A percentile compares a stretch with the other conserved stretches of the same genome.
Conservation (phyloP, 805 yeast genomes). For the Candida ipomoeae region DNA sequence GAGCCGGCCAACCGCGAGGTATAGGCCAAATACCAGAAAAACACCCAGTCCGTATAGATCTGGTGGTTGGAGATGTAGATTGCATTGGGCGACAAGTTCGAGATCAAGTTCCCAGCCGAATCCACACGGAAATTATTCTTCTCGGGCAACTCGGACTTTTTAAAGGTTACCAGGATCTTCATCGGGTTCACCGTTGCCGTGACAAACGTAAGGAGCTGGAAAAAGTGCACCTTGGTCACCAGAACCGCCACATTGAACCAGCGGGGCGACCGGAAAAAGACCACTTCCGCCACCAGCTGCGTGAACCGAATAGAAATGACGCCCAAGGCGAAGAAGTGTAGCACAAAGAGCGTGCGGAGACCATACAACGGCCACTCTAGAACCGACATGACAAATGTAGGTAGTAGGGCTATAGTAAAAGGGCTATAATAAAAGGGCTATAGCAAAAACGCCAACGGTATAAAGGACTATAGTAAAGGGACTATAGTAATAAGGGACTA, state of each 20-base stretch:
- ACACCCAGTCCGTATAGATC: constrained; percentile 91
- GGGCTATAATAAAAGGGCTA: too few relatives aligned
- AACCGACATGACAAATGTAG: constrained; percentile 1
- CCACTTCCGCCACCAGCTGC: constrained; percentile 38
- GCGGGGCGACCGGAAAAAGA: constrained; percentile 29
- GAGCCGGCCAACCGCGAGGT: constrained; percentile 61
- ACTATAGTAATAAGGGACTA: too few relatives aligned
- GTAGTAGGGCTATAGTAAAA: too few relatives aligned
- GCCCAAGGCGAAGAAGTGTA: constrained; percentile 23
- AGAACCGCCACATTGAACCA: constrained; percentile 42
- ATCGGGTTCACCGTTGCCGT: constrained; percentile 52
- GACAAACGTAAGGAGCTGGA: constrained; percentile 49
- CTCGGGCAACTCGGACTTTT: constrained; percentile 32
- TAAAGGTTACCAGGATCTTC: constrained; percentile 48
- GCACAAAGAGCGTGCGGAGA: constrained; percentile 21
- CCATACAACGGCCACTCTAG: constrained; percentile 13
- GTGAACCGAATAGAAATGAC: constrained; percentile 41
- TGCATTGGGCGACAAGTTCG: constrained; percentile 44
- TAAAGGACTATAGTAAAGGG: too few relatives aligned
- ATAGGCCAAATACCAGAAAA: constrained; percentile 80
- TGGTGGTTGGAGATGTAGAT: constrained; percentile 87
- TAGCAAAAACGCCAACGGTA: too few relatives aligned
- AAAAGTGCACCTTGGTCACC: constrained; percentile 55
- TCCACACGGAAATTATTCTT: constrained; percentile 23
- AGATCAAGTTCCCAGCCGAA: constrained; percentile 19